Evolutionary conservation across 495 filamentous ascomycete species (phyloP).

Genomic region (Neurospora sp.): DNA sequence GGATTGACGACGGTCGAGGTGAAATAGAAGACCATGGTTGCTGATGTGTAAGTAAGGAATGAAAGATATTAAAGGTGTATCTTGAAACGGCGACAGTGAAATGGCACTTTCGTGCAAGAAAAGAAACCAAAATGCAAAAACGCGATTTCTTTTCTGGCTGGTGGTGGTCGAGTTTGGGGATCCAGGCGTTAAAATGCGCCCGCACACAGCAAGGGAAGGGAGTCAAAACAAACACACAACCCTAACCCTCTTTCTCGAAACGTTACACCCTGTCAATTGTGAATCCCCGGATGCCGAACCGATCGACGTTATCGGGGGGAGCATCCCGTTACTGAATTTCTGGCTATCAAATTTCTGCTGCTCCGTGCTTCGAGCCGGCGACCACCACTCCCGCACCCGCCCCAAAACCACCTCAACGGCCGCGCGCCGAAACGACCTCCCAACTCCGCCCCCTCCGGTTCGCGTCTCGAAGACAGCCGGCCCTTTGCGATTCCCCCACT

Average conservation of each 20-base stretch:
- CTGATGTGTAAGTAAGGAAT: not conserved
- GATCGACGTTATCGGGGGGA: not conserved
- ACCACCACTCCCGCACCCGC: not conserved
- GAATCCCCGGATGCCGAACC: not conserved
- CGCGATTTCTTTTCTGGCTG: not conserved
- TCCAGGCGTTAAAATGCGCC: not conserved
- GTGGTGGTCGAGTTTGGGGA: not conserved
- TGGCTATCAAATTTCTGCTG: not conserved
- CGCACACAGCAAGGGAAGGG: not conserved
- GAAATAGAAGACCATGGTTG: slow-evolving; percentile 89
- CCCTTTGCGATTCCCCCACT: not conserved
- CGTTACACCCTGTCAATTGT: not conserved
- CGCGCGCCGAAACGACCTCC: not conserved
- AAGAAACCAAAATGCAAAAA: not conserved
- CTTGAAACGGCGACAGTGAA: not conserved
- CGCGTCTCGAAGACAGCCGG: not conserved
- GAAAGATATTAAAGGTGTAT: not conserved
- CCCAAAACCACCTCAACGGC: not conserved
- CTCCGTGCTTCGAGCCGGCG: not conserved
- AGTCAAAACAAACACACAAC: not conserved
- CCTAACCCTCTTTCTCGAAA: not conserved
- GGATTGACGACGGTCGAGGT: slow-evolving; percentile 61
- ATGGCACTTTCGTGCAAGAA: not conserved
- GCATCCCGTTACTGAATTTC: not conserved
- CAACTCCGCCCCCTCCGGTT: not conserved